phyloP scores from a whole-genome alignment of 2,329 filamentous ascomycete species.

The Penicillium sclerotigenum region DNA sequence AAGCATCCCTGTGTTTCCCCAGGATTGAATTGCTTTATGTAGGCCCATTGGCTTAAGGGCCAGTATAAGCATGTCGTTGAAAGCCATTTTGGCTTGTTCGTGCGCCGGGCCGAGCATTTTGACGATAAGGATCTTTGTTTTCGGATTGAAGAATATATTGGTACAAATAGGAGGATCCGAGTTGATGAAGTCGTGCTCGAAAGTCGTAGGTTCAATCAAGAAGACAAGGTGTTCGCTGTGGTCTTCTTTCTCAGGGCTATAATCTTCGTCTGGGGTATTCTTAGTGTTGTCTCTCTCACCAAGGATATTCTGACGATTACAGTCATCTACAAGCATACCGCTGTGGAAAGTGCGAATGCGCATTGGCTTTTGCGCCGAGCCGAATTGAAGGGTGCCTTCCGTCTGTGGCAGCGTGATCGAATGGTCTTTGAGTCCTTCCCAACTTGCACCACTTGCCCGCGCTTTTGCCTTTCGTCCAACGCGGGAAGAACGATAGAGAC shows the following conservation, averaged over 20 bases:
- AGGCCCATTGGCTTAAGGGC: neutral
- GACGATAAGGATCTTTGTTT: neutral
- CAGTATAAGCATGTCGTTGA: neutral
- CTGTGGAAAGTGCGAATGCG: too few relatives aligned
- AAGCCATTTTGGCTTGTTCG: neutral
- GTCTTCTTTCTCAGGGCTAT: neutral
- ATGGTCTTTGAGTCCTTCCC: neutral
- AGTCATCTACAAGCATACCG: too few relatives aligned
- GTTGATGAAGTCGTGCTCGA: neutral
- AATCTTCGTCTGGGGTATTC: too few relatives aligned
- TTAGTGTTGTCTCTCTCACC: too few relatives aligned
- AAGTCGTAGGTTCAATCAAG: neutral
- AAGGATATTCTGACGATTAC: too few relatives aligned
- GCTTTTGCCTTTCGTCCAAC: neutral
- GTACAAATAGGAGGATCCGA: neutral
- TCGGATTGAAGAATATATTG: neutral
- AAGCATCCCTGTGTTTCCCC: neutral
- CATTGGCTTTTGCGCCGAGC: too few relatives aligned
- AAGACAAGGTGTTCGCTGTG: conserved; percentile 1
- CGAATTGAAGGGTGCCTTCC: neutral
- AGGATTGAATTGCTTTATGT: neutral
- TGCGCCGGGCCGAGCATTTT: neutral
- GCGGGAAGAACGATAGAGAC: neutral
- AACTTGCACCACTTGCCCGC: neutral
- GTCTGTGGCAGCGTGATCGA: neutral